Conservation (phyloP, 441 rosid species). For the Aquilaria agallochum region DNA sequence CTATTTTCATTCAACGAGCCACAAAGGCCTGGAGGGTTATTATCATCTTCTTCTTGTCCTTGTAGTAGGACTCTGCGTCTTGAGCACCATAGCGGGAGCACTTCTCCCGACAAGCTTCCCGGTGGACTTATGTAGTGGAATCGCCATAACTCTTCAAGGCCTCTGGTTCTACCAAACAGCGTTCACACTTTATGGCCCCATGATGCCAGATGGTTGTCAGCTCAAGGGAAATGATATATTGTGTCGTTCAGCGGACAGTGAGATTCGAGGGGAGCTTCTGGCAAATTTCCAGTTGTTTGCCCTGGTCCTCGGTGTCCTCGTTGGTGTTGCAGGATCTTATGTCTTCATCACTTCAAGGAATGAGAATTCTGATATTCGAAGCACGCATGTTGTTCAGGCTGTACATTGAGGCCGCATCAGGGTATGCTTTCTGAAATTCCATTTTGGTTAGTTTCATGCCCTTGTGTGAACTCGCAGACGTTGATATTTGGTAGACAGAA, state of each 20-base stretch:
- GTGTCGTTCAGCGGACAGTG: conserved; percentile 51
- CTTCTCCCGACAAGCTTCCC: conserved; percentile 79
- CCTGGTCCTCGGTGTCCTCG: conserved; percentile 60
- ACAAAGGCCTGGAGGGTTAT: conserved; percentile 94
- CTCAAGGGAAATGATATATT: conserved; percentile 39
- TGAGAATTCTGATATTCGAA: conserved; percentile 29
- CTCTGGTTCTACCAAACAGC: conserved; percentile 99
- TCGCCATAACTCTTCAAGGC: conserved; percentile 87
- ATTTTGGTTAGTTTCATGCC: too few species aligned
- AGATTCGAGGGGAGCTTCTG: conserved; percentile 76
- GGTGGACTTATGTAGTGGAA: conserved; percentile 61
- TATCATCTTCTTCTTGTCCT: conserved; percentile 92
- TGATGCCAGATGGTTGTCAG: conserved; percentile 84
- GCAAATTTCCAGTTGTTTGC: conserved; percentile 86
- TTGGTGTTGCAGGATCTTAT: conserved; percentile 52
- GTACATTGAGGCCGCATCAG: background rate
- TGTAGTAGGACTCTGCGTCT: conserved; percentile 63
- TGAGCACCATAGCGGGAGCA: conserved; percentile 70
- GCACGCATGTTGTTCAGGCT: conserved; percentile 21
- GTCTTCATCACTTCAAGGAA: conserved; percentile 55
- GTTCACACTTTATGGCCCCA: conserved; percentile 87
- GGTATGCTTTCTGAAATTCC: too few species aligned
- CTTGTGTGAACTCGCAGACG: too few species aligned
- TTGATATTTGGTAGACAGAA: too few species aligned
- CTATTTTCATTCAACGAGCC: conserved; percentile 93